Evolutionary conservation across 208 protist genomes (phyloP), one percentile per base, ranked within the genome.

Genomic region (Crithidia bombi): DNA sequence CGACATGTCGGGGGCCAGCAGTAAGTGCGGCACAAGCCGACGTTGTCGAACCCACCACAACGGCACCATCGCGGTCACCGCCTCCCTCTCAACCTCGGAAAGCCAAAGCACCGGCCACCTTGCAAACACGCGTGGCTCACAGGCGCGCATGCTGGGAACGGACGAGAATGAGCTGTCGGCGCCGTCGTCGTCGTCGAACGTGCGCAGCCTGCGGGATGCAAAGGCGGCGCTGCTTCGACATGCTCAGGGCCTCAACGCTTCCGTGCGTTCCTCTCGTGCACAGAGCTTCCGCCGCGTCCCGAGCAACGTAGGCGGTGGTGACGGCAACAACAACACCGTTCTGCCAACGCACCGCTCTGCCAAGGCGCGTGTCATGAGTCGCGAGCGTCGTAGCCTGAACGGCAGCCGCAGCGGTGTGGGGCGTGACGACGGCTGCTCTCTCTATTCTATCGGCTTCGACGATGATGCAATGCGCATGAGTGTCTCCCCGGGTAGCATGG

Each of bases 221-320:
- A 73, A 73, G 62, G 67, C 63, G 21, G 74, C 35, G 28, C 67
- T 79, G 43, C 66, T 71, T 25, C 64, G 65, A 4, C 52, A 58
- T 25, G 55, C 67, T 15, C 74, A 73, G 33, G 65, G 59, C 25
- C 38, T 23, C 19, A 66, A 25, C 32, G 64, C 38, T 12, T 65
- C 64, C 14, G 32, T 59, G 47, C 71, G 71, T 39, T 41, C 28
- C 10, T 77, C 71, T 7, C 71, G 50, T 7, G 25, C 17, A 10
- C 64, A 71, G 23, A 77, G 71, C 50, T 67, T 77, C 33, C 56
- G 10, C 17, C 71, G 64, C 21, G 54, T 38, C 10, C 64, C 46
- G 17, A 77, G 71, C 64, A 77, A 65, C 56, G 43, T 47, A 10
- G 33, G 35, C 43, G 25, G 25, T 3, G 51, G 11, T 4, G 62